Percentiles rank a stretch among this genome's conserved stretches.
These are phyloP conservation scores for Solanum dulcamara DNA, from an alignment of 257 asterid species.

Conservation along the genomic window DNA sequence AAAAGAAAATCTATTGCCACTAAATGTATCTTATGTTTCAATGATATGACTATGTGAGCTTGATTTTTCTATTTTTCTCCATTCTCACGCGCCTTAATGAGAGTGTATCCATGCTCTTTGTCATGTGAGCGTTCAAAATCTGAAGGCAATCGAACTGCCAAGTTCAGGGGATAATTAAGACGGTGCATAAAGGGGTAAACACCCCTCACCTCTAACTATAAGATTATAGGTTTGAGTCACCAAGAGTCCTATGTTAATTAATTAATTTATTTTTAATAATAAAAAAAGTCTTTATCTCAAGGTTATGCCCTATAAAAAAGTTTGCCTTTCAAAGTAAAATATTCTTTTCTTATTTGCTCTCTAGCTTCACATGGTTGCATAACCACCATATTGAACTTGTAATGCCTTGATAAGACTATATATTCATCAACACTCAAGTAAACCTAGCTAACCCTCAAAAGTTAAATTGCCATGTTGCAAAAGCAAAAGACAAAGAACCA, in stretches of 20 bases:
- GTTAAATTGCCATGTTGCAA: background rate
- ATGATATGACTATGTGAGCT: background rate
- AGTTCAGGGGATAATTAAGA: background rate
- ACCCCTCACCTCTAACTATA: too few relatives aligned
- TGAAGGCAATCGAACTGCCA: background rate
- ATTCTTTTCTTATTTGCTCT: background rate
- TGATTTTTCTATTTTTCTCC: too few relatives aligned
- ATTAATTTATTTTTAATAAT: background rate
- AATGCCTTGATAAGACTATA: background rate
- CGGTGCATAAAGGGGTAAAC: too few relatives aligned
- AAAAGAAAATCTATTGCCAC: background rate
- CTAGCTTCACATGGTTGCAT: background rate
- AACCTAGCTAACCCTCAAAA: background rate
- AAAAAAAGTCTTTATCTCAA: background rate
- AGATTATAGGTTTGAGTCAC: background rate
- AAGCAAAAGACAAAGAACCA: background rate
- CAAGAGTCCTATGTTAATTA: too few relatives aligned
- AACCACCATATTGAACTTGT: background rate
- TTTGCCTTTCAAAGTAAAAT: background rate
- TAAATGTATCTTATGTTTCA: too few relatives aligned
- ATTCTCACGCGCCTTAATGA: too few relatives aligned
- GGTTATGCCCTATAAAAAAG: background rate
- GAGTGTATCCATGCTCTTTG: background rate
- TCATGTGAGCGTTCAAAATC: background rate
- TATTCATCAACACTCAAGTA: background rate